Evolutionary conservation across 78 protist genomes (phyloP).

Genomic region (Neovahlkampfia damariscottae): DNA sequence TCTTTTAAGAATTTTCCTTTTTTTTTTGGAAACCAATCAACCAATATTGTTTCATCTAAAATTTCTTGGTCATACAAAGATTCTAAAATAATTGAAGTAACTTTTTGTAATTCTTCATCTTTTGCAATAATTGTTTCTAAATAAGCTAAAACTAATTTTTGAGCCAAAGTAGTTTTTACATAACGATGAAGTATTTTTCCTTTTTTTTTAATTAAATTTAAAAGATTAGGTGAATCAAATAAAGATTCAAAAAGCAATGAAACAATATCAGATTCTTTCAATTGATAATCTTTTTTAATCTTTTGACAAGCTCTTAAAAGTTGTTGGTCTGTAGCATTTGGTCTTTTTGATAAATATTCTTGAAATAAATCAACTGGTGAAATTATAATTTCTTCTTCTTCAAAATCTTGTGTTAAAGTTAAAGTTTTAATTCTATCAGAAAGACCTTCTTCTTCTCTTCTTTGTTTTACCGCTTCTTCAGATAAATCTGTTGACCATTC

Average conservation of each 20-base stretch:
- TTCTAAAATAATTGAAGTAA: neutral
- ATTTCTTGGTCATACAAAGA: conserved; percentile 6
- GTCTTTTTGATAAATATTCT: neutral
- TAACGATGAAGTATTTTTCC: neutral
- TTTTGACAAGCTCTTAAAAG: neutral
- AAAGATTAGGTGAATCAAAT: neutral
- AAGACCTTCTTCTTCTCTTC: conserved; percentile 1
- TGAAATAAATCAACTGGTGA: neutral
- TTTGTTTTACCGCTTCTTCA: neutral
- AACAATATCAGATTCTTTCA: neutral
- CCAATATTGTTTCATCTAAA: neutral
- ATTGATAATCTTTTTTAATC: neutral
- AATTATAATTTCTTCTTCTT: neutral
- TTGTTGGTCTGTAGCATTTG: neutral
- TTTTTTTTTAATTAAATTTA: neutral
- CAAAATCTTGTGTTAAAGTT: neutral
- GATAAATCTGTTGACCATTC: conserved; percentile 6
- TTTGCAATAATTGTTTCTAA: neutral
- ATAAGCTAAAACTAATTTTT: neutral
- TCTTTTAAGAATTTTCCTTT: neutral
- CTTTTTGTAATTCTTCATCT: neutral
- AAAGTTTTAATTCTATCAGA: neutral
- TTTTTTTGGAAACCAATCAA: neutral
- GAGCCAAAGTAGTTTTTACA: neutral
- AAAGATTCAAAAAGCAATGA: neutral